Evolutionary conservation across 805 yeast species (phyloP).

Genomic region (Starmera dryadoides): DNA sequence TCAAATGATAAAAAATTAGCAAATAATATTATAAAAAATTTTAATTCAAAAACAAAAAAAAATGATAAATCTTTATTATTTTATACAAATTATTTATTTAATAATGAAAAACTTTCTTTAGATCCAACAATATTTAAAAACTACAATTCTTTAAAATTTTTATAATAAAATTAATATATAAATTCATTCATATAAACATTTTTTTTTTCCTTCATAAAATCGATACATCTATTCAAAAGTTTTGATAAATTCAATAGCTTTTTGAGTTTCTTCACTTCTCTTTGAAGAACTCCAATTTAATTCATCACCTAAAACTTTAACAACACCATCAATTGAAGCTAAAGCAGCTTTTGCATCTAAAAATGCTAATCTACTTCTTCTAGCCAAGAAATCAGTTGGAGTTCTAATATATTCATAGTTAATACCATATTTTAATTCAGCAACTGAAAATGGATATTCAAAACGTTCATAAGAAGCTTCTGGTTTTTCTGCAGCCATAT

Average conservation of each 20-base stretch:
- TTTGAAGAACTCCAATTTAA: constrained; percentile 63
- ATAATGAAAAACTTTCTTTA: constrained; percentile 5
- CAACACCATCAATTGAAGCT: constrained; percentile 75
- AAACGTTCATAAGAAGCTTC: constrained; percentile 39
- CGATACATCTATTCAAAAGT: constrained; percentile 22
- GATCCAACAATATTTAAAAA: background rate
- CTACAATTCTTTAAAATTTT: background rate
- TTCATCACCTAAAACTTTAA: constrained; percentile 76
- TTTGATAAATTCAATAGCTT: constrained; percentile 51
- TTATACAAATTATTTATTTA: constrained; percentile 14
- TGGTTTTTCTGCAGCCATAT: constrained; percentile 38
- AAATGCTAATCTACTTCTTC: constrained; percentile 91
- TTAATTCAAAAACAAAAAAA: constrained; percentile 12
- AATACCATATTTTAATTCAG: constrained; percentile 79
- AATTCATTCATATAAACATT: background rate
- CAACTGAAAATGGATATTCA: constrained; percentile 83
- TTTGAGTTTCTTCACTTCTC: constrained; percentile 43
- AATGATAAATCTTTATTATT: constrained; percentile 11
- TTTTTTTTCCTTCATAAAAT: background rate
- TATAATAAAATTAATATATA: background rate
- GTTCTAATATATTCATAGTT: constrained; percentile 81
- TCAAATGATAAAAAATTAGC: too few species aligned
- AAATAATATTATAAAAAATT: constrained; percentile 14
- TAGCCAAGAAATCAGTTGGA: constrained; percentile 83
- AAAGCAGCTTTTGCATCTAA: constrained; percentile 81